Evolutionary conservation across 2,329 filamentous ascomycete genomes (phyloP).

Genomic region (Ophiostoma angusticollis): DNA sequence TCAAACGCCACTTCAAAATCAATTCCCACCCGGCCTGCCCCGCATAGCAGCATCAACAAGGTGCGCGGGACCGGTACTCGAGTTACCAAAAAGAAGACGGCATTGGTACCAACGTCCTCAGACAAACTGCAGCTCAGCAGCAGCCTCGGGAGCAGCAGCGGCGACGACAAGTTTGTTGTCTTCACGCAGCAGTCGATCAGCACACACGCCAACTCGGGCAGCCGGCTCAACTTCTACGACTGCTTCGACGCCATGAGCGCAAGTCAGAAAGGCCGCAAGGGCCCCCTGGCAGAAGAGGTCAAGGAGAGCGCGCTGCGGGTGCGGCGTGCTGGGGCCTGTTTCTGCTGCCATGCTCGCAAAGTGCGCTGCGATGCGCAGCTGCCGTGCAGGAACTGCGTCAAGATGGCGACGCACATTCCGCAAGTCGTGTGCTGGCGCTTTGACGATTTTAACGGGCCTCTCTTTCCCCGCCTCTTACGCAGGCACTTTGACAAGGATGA

Average conservation of each 20-base stretch:
- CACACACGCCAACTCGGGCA: constrained; percentile 28
- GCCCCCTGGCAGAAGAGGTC: constrained; percentile 39
- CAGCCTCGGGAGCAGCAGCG: constrained; percentile 11
- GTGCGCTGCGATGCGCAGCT: constrained; percentile 44
- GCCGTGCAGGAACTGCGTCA: constrained; percentile 44
- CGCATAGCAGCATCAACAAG: constrained; percentile 26
- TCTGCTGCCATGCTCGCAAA: constrained; percentile 47
- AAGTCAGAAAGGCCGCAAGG: constrained; percentile 43
- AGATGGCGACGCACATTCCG: constrained; percentile 35
- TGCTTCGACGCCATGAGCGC: constrained; percentile 41
- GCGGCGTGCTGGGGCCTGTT: constrained; percentile 41
- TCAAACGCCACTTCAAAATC: constrained; percentile 4
- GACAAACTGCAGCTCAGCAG: constrained; percentile 7
- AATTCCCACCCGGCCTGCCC: neutral
- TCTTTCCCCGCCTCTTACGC: constrained; percentile 41
- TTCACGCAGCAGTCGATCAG: constrained; percentile 41
- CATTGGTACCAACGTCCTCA: constrained; percentile 8
- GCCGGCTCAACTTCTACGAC: constrained; percentile 37
- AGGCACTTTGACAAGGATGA: constrained; percentile 37
- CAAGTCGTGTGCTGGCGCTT: constrained; percentile 48
- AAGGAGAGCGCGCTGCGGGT: constrained; percentile 43
- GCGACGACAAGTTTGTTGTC: constrained; percentile 38
- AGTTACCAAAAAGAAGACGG: constrained; percentile 31
- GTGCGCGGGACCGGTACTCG: constrained; percentile 26
- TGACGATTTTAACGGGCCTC: constrained; percentile 36